phyloP scores from a whole-genome alignment of 179 eudicot genomes.

The Heliamphora pulchella region DNA sequence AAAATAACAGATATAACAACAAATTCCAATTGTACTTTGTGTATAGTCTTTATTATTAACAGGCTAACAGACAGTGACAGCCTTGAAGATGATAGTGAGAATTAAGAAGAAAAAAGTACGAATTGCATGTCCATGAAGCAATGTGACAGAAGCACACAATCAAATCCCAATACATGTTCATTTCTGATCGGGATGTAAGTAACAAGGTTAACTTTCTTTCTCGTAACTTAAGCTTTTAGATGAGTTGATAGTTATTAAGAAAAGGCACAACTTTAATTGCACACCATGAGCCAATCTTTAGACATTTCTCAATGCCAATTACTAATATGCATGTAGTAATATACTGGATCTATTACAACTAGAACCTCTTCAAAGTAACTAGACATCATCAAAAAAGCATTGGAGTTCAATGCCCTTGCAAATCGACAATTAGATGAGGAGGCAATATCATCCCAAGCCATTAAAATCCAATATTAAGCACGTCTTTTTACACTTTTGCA shows the following conservation, averaged over 20 bases:
- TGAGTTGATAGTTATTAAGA: too few relatives aligned
- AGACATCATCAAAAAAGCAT: constrained; percentile 16
- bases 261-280: not conserved
- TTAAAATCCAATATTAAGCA: not conserved
- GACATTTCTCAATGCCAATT: constrained; percentile 20
- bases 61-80: constrained; percentile 15
- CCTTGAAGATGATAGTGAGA: constrained; percentile 9
- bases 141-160: constrained; percentile 12
- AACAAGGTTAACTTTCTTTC: too few relatives aligned
- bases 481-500: not conserved
- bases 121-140: constrained; percentile 15
- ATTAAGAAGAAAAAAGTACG: not conserved
- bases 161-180: constrained; percentile 1
- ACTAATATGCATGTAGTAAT: constrained; percentile 19
- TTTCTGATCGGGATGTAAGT: not conserved
- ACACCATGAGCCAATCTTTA: constrained; percentile 15
- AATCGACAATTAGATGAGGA: not conserved
- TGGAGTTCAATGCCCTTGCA: not conserved
- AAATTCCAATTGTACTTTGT: constrained; percentile 30
- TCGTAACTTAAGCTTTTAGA: too few relatives aligned
- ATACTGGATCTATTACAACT: constrained; percentile 46
- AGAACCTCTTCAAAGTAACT: constrained; percentile 30
- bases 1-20: constrained; percentile 19
- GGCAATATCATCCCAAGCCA: not conserved
- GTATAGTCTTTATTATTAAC: not conserved